phyloP scores from a whole-genome alignment of 2,329 filamentous ascomycete genomes.

The Fusarium buxicola region DNA sequence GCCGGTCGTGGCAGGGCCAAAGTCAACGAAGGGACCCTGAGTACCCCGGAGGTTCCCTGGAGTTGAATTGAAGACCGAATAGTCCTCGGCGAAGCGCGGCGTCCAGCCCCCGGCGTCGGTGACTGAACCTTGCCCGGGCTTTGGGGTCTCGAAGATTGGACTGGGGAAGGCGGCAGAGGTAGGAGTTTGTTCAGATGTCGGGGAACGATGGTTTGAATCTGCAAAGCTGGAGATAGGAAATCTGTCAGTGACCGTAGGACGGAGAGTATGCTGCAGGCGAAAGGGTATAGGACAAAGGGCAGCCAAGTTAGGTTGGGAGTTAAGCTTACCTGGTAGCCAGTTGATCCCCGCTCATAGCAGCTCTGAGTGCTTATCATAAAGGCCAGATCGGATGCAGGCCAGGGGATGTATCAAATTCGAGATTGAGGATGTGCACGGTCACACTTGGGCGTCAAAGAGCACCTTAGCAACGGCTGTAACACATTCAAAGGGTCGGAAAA shows the following conservation, averaged over 20 bases:
- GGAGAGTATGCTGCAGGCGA: conserved; percentile 21
- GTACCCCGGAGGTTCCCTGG: conserved; percentile 67
- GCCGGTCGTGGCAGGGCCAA: conserved; percentile 53
- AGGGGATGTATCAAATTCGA: conserved; percentile 30
- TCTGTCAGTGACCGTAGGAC: conserved; percentile 51
- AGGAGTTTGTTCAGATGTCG: conserved; percentile 69
- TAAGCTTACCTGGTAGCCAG: conserved; percentile 63
- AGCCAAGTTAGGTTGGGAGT: conserved; percentile 18
- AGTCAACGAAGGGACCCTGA: conserved; percentile 60
- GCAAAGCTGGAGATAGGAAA: conserved; percentile 63
- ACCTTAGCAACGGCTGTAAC: conserved; percentile 29
- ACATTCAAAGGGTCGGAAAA: conserved; percentile 34
- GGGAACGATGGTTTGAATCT: conserved; percentile 71
- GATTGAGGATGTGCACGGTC: conserved; percentile 38
- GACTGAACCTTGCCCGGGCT: conserved; percentile 59
- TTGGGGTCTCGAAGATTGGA: conserved; percentile 68
- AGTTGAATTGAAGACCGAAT: conserved; percentile 73
- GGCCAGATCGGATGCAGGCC: conserved; percentile 33
- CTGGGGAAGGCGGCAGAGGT: conserved; percentile 65
- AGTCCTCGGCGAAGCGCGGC: conserved; percentile 72
- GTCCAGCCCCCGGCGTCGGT: conserved; percentile 67
- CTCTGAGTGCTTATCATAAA: conserved; percentile 46
- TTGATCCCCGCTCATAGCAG: conserved; percentile 74
- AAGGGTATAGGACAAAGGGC: conserved; percentile 21
- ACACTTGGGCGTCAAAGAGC: conserved; percentile 26